These are phyloP conservation scores for Urochloa ruziziensis DNA, from an alignment of 176 grass and related monocot genomes.

Conservation along the genomic window DNA sequence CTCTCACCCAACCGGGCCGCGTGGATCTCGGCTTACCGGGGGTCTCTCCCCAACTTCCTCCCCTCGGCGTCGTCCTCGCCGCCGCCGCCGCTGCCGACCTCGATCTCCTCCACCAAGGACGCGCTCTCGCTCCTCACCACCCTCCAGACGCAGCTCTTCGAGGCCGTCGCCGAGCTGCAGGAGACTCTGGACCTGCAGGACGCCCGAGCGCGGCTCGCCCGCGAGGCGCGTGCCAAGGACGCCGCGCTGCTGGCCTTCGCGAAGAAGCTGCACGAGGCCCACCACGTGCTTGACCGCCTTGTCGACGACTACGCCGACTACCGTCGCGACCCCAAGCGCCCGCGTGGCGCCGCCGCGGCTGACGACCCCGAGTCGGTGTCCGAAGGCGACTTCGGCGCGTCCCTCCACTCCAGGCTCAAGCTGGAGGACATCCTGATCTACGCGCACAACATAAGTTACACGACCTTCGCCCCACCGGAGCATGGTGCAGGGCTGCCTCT, in stretches of 20 bases:
- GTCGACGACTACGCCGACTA: constrained; percentile 92
- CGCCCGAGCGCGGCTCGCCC: constrained; percentile 42
- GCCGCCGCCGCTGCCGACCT: constrained; percentile 10
- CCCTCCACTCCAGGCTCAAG: constrained; percentile 73
- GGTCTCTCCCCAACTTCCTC: constrained; percentile 68
- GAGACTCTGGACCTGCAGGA: constrained; percentile 92
- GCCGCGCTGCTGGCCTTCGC: constrained; percentile 67
- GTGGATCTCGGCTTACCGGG: constrained; percentile 83
- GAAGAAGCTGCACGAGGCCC: constrained; percentile 84
- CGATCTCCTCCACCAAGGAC: constrained; percentile 64
- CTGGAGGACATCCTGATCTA: constrained; percentile 76
- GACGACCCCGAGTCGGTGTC: constrained; percentile 25
- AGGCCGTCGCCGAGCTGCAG: constrained; percentile 81
- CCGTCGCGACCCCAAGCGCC: constrained; percentile 58
- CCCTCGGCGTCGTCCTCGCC: constrained; percentile 40
- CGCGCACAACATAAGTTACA: constrained; percentile 89
- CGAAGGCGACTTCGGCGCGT: constrained; percentile 37
- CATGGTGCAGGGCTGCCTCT: constrained; percentile 89
- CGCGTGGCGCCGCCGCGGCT: constrained; percentile 17
- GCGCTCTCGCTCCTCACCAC: constrained; percentile 63
- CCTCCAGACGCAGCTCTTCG: constrained; percentile 89
- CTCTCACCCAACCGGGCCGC: constrained; percentile 66
- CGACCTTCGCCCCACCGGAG: constrained; percentile 93
- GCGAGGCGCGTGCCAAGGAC: constrained; percentile 70
- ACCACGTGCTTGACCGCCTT: constrained; percentile 92